These are phyloP conservation scores for Gossypium longicalyx DNA, from an alignment of 345 rosid species.

Conservation along the genomic window DNA sequence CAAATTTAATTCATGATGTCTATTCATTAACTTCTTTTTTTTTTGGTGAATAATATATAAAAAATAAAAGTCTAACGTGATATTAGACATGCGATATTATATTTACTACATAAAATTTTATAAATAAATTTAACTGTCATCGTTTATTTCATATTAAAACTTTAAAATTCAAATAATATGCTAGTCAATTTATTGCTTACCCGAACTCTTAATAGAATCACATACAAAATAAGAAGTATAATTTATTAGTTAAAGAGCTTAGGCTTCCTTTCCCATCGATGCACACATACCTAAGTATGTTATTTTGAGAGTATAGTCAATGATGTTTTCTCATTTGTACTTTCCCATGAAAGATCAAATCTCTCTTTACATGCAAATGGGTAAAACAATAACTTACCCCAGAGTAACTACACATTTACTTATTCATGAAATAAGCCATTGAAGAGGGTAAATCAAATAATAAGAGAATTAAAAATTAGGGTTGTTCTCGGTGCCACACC, in stretches of 20 bases:
- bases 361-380: background rate
- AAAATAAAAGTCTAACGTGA: too few relatives aligned
- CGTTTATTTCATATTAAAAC: too few relatives aligned
- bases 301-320: background rate
- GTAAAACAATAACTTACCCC: background rate
- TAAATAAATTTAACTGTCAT: too few relatives aligned
- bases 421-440: background rate
- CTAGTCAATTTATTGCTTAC: too few relatives aligned
- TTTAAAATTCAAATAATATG: too few relatives aligned
- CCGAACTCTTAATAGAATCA: too few relatives aligned
- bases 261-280: background rate
- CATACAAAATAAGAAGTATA: too few relatives aligned
- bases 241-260: too few relatives aligned
- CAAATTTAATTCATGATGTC: too few relatives aligned
- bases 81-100: too few relatives aligned
- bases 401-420: background rate
- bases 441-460: background rate
- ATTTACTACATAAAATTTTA: too few relatives aligned
- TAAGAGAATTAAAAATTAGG: background rate
- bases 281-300: background rate
- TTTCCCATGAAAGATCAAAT: background rate
- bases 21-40: rapidly evolving
- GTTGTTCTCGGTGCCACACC: conserved; percentile 24
- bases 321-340: background rate
- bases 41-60: too few relatives aligned